Evolutionary conservation across 2,329 filamentous ascomycete genomes (phyloP).

Genomic region (Blumeria hordei): DNA sequence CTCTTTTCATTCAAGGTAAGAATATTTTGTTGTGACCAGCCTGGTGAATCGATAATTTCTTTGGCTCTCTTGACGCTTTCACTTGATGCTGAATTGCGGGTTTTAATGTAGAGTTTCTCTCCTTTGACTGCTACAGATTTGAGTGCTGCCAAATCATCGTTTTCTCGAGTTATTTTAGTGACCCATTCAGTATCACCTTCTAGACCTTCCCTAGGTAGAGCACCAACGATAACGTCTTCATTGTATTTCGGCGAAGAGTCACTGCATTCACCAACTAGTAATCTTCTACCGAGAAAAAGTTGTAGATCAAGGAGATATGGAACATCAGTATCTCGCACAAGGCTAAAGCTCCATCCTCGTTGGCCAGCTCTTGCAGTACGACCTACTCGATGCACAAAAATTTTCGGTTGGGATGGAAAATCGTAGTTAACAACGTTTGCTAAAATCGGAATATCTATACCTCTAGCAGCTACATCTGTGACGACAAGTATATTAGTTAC

Average conservation of each 20-base stretch:
- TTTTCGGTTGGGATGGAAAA: constrained; percentile 87
- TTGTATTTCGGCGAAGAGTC: constrained; percentile 43
- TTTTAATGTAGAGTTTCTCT: constrained; percentile 78
- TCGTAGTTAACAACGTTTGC: constrained; percentile 98
- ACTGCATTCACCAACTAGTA: constrained; percentile 48
- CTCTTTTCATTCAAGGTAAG: constrained; percentile 52
- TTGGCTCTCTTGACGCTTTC: constrained; percentile 80
- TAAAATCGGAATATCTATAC: constrained; percentile 90
- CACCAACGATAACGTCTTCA: constrained; percentile 63
- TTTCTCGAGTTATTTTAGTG: constrained; percentile 51
- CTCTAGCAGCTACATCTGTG: constrained; percentile 85
- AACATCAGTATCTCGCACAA: constrained; percentile 67
- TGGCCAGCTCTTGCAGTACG: constrained; percentile 85
- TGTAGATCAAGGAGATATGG: constrained; percentile 88
- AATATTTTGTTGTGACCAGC: constrained; percentile 52
- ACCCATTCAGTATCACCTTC: constrained; percentile 64
- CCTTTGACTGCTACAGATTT: constrained; percentile 60
- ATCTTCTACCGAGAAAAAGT: constrained; percentile 67
- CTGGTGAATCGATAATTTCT: constrained; percentile 43
- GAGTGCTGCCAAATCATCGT: constrained; percentile 46
- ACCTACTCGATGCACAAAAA: constrained; percentile 89
- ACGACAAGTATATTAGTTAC: constrained; percentile 79
- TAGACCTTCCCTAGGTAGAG: constrained; percentile 46
- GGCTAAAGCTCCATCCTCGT: constrained; percentile 83
- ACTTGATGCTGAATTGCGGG: constrained; percentile 67